Evolutionary conservation across 768 basidiomycete genomes (phyloP), one percentile per base, ranked within the genome.

Genomic region (Agrocybe chaxingu): DNA sequence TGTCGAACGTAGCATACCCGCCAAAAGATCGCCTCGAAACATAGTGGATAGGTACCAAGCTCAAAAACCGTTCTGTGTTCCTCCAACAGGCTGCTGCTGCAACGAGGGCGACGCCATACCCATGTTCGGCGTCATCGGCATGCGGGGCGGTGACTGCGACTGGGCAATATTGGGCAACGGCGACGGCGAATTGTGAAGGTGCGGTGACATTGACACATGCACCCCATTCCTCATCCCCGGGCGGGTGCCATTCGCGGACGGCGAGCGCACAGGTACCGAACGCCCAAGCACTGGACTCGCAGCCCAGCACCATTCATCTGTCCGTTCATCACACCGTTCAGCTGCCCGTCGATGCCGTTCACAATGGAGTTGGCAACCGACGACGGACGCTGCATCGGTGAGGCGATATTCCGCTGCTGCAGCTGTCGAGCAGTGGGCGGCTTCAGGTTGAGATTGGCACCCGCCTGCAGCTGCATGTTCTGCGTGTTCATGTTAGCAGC

Each of bases 171-270:
- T 74, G 8, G 71, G 70, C 47, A 78, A 65, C 2, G 79, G 75
- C 0, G 77, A 72, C 8, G 79, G 70, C 48, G 68, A 75, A 16
- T 77, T 76, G 44, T 75, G 78, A 43, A 75, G 57, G 51, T 75
- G 79, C 4, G 81, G 79, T 9, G 81, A 80, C 61, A 78, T 70
- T 0, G 75, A 63, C 8, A 71, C 57, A 13, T 64, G 61, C 30
- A 69, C 54, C 12, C 63, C 62, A 46, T 60, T 63, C 38, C 77
- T 68, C 60, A 66, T 64, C 9, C 66, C 69, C 18, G 70, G 69
- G 39, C 80, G 77, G n/a, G 72, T 73, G 4, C 83, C 82, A 57
- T 81, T 82, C 13, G 78, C 75, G 0, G 83, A 84, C 2, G 82
- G 78, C 8, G 76, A 74, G 18, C 82, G 74, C 13, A 69, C 66